Evolutionary conservation across 179 eudicot genomes (phyloP).

Genomic region (Amaranthus tricolor): DNA sequence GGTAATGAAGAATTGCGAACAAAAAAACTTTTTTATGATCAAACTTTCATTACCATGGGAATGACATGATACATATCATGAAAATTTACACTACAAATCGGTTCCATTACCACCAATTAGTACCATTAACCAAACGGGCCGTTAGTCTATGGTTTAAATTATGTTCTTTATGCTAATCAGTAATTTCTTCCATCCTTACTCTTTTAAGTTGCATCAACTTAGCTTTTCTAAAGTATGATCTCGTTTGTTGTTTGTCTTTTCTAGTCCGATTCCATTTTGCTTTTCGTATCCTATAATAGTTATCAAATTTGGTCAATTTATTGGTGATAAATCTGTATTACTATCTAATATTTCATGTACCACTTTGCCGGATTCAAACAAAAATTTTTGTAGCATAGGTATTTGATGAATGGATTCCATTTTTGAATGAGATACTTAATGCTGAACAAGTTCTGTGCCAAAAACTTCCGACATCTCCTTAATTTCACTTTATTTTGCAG

Average conservation of each 20-base stretch:
- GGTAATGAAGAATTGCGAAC: too few relatives aligned
- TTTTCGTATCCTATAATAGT: background rate
- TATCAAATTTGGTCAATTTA: background rate
- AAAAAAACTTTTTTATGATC: too few relatives aligned
- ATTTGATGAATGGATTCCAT: background rate
- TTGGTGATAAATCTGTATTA: background rate
- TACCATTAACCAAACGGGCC: too few relatives aligned
- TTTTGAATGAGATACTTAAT: background rate
- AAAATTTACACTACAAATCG: too few relatives aligned
- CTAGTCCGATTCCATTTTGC: constrained; percentile 1
- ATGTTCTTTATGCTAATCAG: background rate
- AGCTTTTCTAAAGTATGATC: background rate
- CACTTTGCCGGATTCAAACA: background rate
- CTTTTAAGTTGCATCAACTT: background rate
- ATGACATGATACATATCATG: too few relatives aligned
- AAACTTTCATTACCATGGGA: too few relatives aligned
- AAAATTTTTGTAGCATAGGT: background rate
- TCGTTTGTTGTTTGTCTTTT: background rate
- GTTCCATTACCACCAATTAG: too few relatives aligned
- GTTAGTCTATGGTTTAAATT: constrained; percentile 1
- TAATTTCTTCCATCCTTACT: constrained; percentile 2
- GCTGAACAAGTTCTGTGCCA: background rate
- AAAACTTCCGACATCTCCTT: background rate
- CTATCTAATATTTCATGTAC: background rate
- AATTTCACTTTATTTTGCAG: constrained; percentile 36